Evolutionary conservation across 78 protist species (phyloP), one percentile per base, ranked within the genome.

Genomic region (Tieghemostelium lacteum): DNA sequence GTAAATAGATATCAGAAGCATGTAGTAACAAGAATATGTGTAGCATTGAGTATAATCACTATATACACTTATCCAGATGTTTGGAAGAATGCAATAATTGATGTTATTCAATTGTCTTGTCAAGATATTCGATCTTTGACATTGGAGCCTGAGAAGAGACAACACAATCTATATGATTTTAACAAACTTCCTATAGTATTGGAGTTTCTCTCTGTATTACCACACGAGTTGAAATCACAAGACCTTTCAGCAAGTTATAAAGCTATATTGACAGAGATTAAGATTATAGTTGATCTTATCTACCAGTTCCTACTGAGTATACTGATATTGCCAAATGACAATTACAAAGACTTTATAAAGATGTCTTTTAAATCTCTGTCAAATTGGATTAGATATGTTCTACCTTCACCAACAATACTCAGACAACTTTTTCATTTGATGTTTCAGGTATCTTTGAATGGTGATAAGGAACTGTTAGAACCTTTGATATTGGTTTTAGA

Each of bases 61-160:
- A 83, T 83, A 70, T 60, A 83, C 33, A 69, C 91, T 12, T 83
- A 31, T 22, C 55, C 74, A 0, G 62, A 60, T 0, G 26, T 83
- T 19, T 83, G 91, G 91, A 39, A 28, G 34, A 55, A 73, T 39
- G 77, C 91, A 33, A 83, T 83, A 2, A 42, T 67, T 7, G 75
- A 83, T 60, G 26, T 83, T 40, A 69, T 83, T 33, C 80, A 69
- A 34, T 60, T 83, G 31, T 20, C 69, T 14, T 26, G 52, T 28
- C 72, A 36, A 45, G 42, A 52, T 37, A 40, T 69, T 16, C 42
- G 69, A 17, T 20, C 50, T 3, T 0, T 71, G 6, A 20, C 70
- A 57, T 16, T 70, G 36, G n/a, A n/a, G n/a, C n/a, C n/a, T n/a
- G 49, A 36, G 22, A 22, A 69, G 16, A 39, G 78, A 20, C 26